Base-by-base conservation (phyloP, 192 early-diverging fungal species). In the Coemansia sp. region DNA sequence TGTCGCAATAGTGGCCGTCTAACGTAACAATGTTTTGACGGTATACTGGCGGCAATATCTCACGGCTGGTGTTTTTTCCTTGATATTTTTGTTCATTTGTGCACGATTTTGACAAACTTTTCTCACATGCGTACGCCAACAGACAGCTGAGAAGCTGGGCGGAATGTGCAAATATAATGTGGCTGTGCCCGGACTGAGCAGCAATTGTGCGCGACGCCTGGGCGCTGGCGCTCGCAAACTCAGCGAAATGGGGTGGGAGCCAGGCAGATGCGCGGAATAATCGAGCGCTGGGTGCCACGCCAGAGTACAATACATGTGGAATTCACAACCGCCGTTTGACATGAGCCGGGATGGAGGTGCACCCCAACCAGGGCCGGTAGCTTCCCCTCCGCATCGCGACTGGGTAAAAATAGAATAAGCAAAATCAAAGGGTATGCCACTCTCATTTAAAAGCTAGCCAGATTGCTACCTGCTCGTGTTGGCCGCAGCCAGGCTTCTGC, bases 331-430 rank as follows among this genome's bases (percentile, higher is more conserved):
- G 12, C 12, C 34, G n/a, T n/a, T 38, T 39, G 15, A 39, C 15
- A 39, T 17, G 19, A 17, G 15, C n/a, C n/a, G n/a, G n/a, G n/a
- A n/a, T n/a, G n/a, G n/a, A n/a, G n/a, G n/a, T n/a, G n/a, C n/a
- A n/a, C n/a, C n/a, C n/a, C n/a, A n/a, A n/a, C n/a, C n/a, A n/a
- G n/a, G n/a, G n/a, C n/a, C n/a, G n/a, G n/a, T n/a, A n/a, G n/a
- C n/a, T n/a, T n/a, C n/a, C n/a, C n/a, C n/a, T n/a, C n/a, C n/a
- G n/a, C n/a, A n/a, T n/a, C n/a, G n/a, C 19, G 38, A 39, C 5
- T 17, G n/a, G 43, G 43, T 45, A 45, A 45, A 45, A 45, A 45
- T 45, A 45, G 43, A 45, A 26, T 28, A n/a, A n/a, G 43, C 7
- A 14, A 39, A 39, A 39, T 39, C 38, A 39, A 39, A 39, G 38